These are phyloP conservation scores for Immersiella caudata DNA, from an alignment of 495 filamentous ascomycete genomes.

Conservation along the genomic window DNA sequence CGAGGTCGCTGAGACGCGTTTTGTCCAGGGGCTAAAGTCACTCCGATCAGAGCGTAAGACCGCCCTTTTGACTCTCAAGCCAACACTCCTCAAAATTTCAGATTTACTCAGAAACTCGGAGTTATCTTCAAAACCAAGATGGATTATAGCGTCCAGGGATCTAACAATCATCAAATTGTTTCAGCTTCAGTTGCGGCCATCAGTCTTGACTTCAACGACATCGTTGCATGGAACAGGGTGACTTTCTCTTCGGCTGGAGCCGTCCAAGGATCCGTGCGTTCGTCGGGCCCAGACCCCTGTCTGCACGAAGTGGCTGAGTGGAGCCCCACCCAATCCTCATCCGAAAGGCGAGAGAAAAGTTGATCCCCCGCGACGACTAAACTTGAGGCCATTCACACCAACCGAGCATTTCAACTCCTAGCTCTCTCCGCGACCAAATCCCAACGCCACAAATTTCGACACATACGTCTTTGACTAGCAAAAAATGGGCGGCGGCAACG, in stretches of 20 bases:
- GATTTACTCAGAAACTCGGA: no score
- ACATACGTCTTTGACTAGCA: background rate
- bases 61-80: background rate
- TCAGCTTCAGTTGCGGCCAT: background rate
- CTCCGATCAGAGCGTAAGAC: background rate
- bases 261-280: background rate
- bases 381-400: constrained; percentile 11
- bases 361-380: background rate
- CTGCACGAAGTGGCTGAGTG: background rate
- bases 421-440: background rate
- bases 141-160: no score
- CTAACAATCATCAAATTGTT: background rate
- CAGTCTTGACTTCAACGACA: background rate
- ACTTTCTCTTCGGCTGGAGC: background rate
- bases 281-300: background rate
- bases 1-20: background rate
- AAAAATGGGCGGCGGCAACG: constrained; percentile 54
- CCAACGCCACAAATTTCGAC: background rate
- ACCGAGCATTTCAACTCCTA: background rate
- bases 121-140: no score
- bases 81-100: background rate
- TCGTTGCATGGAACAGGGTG: background rate
- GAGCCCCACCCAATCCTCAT: background rate
- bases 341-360: constrained; percentile 11
- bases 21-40: background rate